phyloP scores from a whole-genome alignment of 2,329 filamentous ascomycete genomes.

The Epichloe sylvatica region DNA sequence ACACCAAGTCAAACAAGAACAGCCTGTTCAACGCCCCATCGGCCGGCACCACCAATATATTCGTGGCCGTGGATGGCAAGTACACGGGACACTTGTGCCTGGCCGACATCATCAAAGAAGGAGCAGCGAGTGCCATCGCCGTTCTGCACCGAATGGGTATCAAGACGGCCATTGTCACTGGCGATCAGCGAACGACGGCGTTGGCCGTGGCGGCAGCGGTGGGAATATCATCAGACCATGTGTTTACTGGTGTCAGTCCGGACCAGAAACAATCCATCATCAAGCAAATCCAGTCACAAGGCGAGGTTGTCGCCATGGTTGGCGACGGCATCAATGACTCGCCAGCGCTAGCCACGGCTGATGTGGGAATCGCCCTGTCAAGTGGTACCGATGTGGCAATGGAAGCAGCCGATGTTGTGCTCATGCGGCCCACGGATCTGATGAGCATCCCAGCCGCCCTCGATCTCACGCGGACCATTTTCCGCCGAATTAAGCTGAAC shows the following conservation, averaged over 20 bases:
- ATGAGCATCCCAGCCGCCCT: slow-evolving; percentile 86
- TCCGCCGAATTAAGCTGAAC: slow-evolving; percentile 86
- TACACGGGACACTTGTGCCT: slow-evolving; percentile 77
- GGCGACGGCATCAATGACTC: slow-evolving; percentile 98
- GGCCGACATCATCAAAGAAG: slow-evolving; percentile 81
- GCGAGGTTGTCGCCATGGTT: slow-evolving; percentile 84
- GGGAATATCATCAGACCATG: slow-evolving; percentile 61
- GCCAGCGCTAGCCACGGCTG: slow-evolving; percentile 80
- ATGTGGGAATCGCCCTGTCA: slow-evolving; percentile 84
- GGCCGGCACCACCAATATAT: slow-evolving; percentile 71
- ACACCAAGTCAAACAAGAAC: slow-evolving; percentile 27
- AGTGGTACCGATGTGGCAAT: slow-evolving; percentile 94
- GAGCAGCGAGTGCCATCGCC: slow-evolving; percentile 64
- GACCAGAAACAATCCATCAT: slow-evolving; percentile 85
- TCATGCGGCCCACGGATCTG: slow-evolving; percentile 85
- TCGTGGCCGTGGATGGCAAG: slow-evolving; percentile 68
- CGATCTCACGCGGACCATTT: slow-evolving; percentile 70
- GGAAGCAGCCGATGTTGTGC: slow-evolving; percentile 89
- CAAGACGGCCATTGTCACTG: slow-evolving; percentile 81
- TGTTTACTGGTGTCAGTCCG: slow-evolving; percentile 78
- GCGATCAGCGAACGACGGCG: slow-evolving; percentile 76
- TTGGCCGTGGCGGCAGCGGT: slow-evolving; percentile 70
- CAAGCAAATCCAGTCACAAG: slow-evolving; percentile 56
- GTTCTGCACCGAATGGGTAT: slow-evolving; percentile 77
- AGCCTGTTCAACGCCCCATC: slow-evolving; percentile 18